Base-by-base conservation (phyloP, 2,329 filamentous ascomycete species). In the Fonsecaea multimorphosa region DNA sequence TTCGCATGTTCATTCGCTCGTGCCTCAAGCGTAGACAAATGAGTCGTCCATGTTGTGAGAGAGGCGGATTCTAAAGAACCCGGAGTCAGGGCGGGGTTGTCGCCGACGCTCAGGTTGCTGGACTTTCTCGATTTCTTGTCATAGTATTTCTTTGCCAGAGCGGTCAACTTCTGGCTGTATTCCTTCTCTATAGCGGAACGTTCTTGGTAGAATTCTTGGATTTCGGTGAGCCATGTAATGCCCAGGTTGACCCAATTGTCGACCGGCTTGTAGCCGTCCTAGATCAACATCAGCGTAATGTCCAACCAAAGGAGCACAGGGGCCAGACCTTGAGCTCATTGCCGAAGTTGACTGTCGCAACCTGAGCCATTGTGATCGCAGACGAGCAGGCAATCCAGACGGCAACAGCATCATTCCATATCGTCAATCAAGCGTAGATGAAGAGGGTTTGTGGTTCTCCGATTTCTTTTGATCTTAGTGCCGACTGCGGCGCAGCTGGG, bases 191-290 rank as follows among this genome's bases (percentile, higher is more conserved):
- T 97, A 38, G 83, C 88, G 76, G 92, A 92, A 64, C 96, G 88
- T 79, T 99, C 95, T 70, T 95, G 91, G 83, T 98, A 99, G 83
- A 98, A 99, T 75, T 92, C 89, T 78, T 99, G 92, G 69, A 99
- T 91, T 74, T 99, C 95, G 74, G 97, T 94, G 66, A 99, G 88
- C 94, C 94, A 99, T 71, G 87, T 84, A 77, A 99, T 96, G 70
- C 94, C 93, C 77, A 91, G 89, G 69, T 88, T 85, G 83, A 88
- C 87, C 95, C 95, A 99, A 74, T 86, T 87, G 80, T 93, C 97
- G 77, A 96, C 93, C 19, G 92, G 88, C 80, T 96, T 97, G 85
- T 97, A 99, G 76, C 91, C 92, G 88, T 99, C 95, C 92, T 97
- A 75, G 65, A 46, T 49, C 63, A 32, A 70, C 12, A 29, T 32